Base-by-base conservation (phyloP, 2,329 filamentous ascomycete genomes). In the Alternaria sp. region DNA sequence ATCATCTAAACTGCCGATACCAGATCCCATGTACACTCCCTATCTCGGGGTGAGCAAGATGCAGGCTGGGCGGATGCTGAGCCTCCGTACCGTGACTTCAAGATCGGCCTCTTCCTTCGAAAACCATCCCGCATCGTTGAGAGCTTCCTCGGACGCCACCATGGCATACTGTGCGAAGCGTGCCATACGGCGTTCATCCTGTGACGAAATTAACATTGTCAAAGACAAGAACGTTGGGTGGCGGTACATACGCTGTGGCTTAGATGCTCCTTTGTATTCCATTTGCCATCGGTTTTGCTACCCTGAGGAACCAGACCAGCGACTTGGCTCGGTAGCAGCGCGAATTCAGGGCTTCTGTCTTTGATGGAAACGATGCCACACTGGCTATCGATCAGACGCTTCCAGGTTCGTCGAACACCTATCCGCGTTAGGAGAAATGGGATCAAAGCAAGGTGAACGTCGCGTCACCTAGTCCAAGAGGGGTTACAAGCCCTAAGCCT, bases 1-100 rank as follows among this genome's bases (percentile, higher is more conserved):
- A 72, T 97, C 94, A 44, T 97, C 92, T 43, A 99, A 86, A 74
- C 96, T 97, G 15, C 96, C 96, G 72, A 99, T 97, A 2, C 96
- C 96, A 69, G 95, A 98, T 3, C 96, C 96, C 44, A 99, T 85
- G 74, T 95, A 97, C 2, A 99, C 92, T 1, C 96, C 96, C 87
- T 88, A 14, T 63, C 7, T 14, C 3, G 6, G 18, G 15, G 41
- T 67, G 41, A 74, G 63, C 46, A 61, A 20, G 15, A 26, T 46
- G n/a, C 23, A 49, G 33, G 6, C 7, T 23, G 14, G 26, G 3
- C 47, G n/a, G 11, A 12, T 21, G 30, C 28, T 25, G 20, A 20
- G 15, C 14, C 10, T 37, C 37, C 80, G 55, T 80, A 88, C 87
- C 0, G 94, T 97, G 58, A 86, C 86, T 75, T 97, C 92, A 23